A percentile compares a stretch with the other conserved stretches of the same genome.
phyloP scores from a whole-genome alignment of 768 basidiomycete genomes.

The Arthromyces matolae region DNA sequence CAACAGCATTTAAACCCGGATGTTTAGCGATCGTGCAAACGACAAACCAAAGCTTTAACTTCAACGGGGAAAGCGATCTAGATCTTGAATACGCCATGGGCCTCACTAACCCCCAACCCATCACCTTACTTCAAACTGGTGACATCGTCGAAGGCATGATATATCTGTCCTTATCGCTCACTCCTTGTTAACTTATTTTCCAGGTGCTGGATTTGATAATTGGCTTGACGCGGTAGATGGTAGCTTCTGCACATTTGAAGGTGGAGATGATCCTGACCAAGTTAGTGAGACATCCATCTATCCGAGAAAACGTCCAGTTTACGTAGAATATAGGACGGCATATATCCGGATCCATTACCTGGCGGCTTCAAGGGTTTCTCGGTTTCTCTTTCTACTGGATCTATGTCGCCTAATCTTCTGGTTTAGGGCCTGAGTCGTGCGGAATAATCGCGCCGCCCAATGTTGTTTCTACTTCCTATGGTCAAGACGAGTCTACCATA shows the following conservation, averaged over 20 bases:
- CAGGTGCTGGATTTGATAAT: conserved; percentile 46
- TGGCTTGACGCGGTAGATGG: conserved; percentile 46
- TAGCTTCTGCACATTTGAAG: conserved; percentile 42
- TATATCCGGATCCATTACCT: conserved; percentile 13
- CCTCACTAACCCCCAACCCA: conserved; percentile 35
- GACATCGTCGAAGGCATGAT: conserved; percentile 35
- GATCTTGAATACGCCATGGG: conserved; percentile 57
- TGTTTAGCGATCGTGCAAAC: conserved; percentile 44
- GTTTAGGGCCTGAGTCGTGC: conserved; percentile 32
- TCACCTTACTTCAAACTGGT: conserved; percentile 43
- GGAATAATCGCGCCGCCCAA: conserved; percentile 39
- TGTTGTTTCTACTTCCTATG: conserved; percentile 41
- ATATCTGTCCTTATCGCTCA: not conserved
- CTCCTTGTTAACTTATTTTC: not conserved
- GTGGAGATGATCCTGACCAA: conserved; percentile 38
- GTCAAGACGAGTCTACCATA: conserved; percentile 40
- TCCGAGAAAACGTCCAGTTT: not conserved
- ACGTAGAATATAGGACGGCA: conserved; percentile 21
- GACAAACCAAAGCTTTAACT: conserved; percentile 34
- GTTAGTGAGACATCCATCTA: conserved; percentile 13
- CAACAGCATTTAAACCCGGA: not conserved
- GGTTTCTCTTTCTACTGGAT: not conserved
- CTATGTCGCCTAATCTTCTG: not conserved
- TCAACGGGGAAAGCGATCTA: conserved; percentile 54
- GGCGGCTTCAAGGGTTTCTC: conserved; percentile 14